These are phyloP conservation scores for Cylindrotheca fusiformis DNA, from an alignment of 108 stramenopile species.

Conservation along the genomic window DNA sequence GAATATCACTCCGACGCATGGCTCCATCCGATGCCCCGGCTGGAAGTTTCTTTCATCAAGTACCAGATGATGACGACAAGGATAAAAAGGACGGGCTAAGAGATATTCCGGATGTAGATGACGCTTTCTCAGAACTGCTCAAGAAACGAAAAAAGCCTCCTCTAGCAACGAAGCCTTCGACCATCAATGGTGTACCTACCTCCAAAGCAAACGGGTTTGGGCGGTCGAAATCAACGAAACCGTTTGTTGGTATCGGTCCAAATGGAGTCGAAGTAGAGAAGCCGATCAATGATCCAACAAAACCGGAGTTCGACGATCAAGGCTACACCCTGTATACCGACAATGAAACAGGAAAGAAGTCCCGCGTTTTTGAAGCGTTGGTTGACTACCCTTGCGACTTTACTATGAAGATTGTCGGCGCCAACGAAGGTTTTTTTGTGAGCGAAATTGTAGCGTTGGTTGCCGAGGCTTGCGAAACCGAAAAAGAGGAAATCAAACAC, in stretches of 20 bases:
- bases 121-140: constrained; percentile 29
- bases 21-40: constrained; percentile 14
- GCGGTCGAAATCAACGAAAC: constrained; percentile 28
- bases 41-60: constrained; percentile 58
- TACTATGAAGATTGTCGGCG: constrained; percentile 87
- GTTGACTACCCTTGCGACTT: constrained; percentile 87
- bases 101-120: constrained; percentile 16
- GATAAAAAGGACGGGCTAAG: constrained; percentile 4
- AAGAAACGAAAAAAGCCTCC: constrained; percentile 22
- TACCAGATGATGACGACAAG: constrained; percentile 39
- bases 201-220: constrained; percentile 30
- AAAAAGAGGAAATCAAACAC: constrained; percentile 34
- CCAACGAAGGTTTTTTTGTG: constrained; percentile 67
- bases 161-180: constrained; percentile 35
- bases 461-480: constrained; percentile 70
- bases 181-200: constrained; percentile 49
- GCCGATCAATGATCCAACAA: constrained; percentile 68
- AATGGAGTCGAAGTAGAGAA: constrained; percentile 1
- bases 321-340: constrained; percentile 90
- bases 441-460: constrained; percentile 74
- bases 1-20: no score
- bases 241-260: constrained; percentile 65
- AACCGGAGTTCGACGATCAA: constrained; percentile 83
- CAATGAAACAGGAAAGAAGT: constrained; percentile 81
- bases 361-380: constrained; percentile 87